A percentile compares a stretch with the other conserved stretches of the same genome.
Conservation (phyloP, 352 stramenopile species). For the Lagenidium giganteum region DNA sequence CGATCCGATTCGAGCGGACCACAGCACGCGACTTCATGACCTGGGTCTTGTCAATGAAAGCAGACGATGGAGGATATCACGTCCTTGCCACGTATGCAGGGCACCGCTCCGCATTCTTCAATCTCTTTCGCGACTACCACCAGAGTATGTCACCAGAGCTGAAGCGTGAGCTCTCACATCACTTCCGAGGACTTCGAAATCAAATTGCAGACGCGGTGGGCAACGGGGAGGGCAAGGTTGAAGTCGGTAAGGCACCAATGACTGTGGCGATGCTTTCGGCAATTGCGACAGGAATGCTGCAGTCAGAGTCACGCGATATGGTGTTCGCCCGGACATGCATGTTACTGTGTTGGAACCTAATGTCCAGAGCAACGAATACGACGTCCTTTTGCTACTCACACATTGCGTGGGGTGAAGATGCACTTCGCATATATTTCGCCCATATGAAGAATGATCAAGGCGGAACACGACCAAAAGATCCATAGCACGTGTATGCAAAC, state of each 20-base stretch:
- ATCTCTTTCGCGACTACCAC: too few species aligned
- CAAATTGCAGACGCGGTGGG: too few species aligned
- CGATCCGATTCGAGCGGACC: conserved; percentile 9
- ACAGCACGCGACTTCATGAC: conserved; percentile 7
- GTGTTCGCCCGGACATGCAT: conserved; percentile 19
- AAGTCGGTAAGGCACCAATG: conserved; percentile 11
- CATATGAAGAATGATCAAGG: conserved; percentile 31
- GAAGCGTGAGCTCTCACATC: too few species aligned
- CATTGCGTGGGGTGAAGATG: conserved; percentile 23
- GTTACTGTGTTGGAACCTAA: conserved; percentile 17
- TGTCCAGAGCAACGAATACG: conserved; percentile 13
- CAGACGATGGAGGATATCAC: conserved; percentile 3
- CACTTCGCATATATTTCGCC: conserved; percentile 26
- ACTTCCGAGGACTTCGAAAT: too few species aligned
- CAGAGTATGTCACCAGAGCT: too few species aligned
- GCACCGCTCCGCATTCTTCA: too few species aligned
- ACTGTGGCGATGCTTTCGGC: conserved; percentile 4
- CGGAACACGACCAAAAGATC: conserved; percentile 15
- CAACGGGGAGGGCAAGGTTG: too few species aligned
- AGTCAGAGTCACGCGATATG: conserved; percentile 1
- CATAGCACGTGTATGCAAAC: conserved; percentile 27
- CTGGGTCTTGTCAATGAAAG: conserved; percentile 14
- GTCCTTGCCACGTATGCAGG: conserved; percentile 12
- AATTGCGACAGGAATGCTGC: too few species aligned
- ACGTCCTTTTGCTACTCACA: conserved; percentile 15